Evolutionary conservation across 805 yeast genomes (phyloP), one percentile per base, ranked within the genome.

Genomic region (Metschnikowia kofuensis): DNA sequence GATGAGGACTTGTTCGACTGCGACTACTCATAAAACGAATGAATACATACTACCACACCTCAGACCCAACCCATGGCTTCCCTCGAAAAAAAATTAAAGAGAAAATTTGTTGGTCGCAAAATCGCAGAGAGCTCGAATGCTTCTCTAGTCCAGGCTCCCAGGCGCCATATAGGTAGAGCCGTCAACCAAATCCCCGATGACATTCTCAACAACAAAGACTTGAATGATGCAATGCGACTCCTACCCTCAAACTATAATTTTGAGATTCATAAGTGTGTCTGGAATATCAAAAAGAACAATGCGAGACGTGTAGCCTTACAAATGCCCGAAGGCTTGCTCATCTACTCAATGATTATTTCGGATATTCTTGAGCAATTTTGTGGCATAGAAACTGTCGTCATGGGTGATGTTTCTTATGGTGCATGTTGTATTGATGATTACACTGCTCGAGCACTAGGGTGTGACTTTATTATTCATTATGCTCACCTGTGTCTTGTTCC

Each of bases 331-430:
- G 99, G 99, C 1, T 69, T 94, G 30, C 71, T 94, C 43, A 87
- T 94, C 1, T 94, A 91, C 63, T 84, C 97, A 0, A 76, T 96
- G 51, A 79, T 94, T 35, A 81, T 94, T n/a, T 79, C 96, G 4
- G 99, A 94, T 67, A 92, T 94, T 26, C 64, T 94, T 34, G 96
- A 89, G 61, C 96, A 91, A 66, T 92, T 94, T 58, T 91, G 97
- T 64, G 68, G 72, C 2, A 89, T 86, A 45, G 96, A 91, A 61
- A 87, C 91, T 0, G 74, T 94, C 1, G 94, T 92, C 2, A 94
- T 94, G 99, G 99, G 99, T 2, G 99, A 94, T 66, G 99, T 94
- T 0, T 89, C 97, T 0, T 94, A 94, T 62, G 99, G 99, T 38
- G 99, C 99, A 0, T 94, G 99, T 65, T 94, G 99, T 69, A 90